phyloP scores from a whole-genome alignment of 176 grass and related monocot genomes.

The Calamus simplicifolius region DNA sequence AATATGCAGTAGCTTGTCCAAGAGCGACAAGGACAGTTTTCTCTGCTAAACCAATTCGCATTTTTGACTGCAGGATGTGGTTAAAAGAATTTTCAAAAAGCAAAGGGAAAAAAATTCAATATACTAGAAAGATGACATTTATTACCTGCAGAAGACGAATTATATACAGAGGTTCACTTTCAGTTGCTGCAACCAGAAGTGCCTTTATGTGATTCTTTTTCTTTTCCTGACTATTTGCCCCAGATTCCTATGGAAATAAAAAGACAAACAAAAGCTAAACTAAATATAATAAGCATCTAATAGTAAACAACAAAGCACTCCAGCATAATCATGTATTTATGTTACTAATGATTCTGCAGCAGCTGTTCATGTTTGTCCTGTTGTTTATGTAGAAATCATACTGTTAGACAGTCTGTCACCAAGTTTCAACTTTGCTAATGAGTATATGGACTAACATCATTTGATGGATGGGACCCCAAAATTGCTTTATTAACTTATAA shows the following conservation, averaged over 20 bases:
- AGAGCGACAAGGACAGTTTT: constrained; percentile 96
- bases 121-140: constrained; percentile 4
- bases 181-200: constrained; percentile 91
- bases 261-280: neutral
- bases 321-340: neutral
- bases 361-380: no score
- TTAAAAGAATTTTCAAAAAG: constrained; percentile 5
- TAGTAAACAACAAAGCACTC: neutral
- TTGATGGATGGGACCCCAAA: no score
- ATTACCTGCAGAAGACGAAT: constrained; percentile 87
- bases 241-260: constrained; percentile 59
- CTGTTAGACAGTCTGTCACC: no score
- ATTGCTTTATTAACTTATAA: no score
- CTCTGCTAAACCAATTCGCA: constrained; percentile 95
- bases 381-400: no score
- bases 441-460: no score
- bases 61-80: constrained; percentile 68
- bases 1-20: constrained; percentile 78
- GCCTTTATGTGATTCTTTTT: constrained; percentile 94
- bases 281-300: neutral
- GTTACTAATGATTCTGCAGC: no score
- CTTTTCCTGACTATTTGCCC: constrained; percentile 99
- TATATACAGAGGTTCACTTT: constrained; percentile 96
- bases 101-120: neutral
- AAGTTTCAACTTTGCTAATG: no score